Percentiles rank a stretch among this genome's conserved stretches.
phyloP scores from a whole-genome alignment of 768 basidiomycete species.

The Russula sp. region DNA sequence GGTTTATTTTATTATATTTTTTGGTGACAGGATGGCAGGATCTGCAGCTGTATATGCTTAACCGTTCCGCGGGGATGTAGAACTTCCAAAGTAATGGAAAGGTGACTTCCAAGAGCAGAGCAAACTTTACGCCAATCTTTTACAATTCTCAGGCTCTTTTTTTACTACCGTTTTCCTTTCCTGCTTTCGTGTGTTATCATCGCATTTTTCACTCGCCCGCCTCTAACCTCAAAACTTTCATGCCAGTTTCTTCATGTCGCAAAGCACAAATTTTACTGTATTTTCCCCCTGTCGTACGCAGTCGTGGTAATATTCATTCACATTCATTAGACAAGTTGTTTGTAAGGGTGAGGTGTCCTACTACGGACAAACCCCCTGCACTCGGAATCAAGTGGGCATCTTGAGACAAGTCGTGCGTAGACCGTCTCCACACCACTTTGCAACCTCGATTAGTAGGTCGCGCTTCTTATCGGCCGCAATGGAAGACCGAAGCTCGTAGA shows the following conservation, averaged over 20 bases:
- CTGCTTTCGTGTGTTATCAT: conserved; percentile 29
- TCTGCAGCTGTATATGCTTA: conserved; percentile 70
- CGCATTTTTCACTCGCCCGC: conserved; percentile 24
- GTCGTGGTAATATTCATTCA: conserved; percentile 23
- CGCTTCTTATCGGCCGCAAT: conserved; percentile 74
- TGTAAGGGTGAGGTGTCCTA: not conserved
- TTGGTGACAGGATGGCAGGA: conserved; percentile 67
- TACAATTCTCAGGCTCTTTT: conserved; percentile 2
- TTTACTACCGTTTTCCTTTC: not conserved
- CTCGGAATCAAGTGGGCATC: conserved; percentile 49
- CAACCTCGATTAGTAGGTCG: conserved; percentile 67
- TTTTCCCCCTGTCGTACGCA: conserved; percentile 20
- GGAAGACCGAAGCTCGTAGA: conserved; percentile 77
- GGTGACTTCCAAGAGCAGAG: not conserved
- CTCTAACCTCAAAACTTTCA: conserved; percentile 11
- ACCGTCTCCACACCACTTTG: conserved; percentile 86
- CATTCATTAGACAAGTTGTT: conserved; percentile 4
- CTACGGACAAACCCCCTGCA: not conserved
- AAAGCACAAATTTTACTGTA: conserved; percentile 24
- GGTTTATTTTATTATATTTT: not conserved
- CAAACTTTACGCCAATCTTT: conserved; percentile 22
- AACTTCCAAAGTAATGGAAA: not conserved
- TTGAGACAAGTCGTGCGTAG: conserved; percentile 73
- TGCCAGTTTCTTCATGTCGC: conserved; percentile 17
- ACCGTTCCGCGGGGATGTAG: conserved; percentile 68